These are phyloP conservation scores for Sugiyamaella grinbergsii DNA, from an alignment of 1,139 yeast genomes.

Conservation along the genomic window DNA sequence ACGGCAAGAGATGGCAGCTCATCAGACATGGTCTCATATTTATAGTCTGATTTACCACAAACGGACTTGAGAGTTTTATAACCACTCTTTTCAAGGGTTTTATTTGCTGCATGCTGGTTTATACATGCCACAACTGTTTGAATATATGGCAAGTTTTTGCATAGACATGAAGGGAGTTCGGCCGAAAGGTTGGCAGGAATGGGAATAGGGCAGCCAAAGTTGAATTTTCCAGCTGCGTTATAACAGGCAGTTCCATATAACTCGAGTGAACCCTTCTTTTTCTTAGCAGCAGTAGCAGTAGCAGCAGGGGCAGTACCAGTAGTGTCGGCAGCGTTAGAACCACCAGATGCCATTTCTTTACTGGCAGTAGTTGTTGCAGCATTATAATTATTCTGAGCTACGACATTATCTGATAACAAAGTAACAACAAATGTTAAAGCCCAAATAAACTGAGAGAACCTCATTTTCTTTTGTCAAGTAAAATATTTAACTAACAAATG, in stretches of 20 bases:
- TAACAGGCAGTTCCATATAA: constrained; percentile 21
- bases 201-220: constrained; percentile 23
- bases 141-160: constrained; percentile 15
- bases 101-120: constrained; percentile 5
- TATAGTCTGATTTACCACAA: constrained; percentile 11
- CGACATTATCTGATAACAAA: background rate
- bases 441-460: constrained; percentile 7
- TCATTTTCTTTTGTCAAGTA: constrained; percentile 1
- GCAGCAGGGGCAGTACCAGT: background rate
- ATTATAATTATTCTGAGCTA: constrained; percentile 1
- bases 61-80: constrained; percentile 12
- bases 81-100: constrained; percentile 9
- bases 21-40: constrained; percentile 9
- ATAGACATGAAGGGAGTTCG: constrained; percentile 17
- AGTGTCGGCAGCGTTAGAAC: background rate
- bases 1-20: constrained; percentile 1
- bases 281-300: constrained; percentile 6
- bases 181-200: constrained; percentile 11
- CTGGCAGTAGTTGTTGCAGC: background rate
- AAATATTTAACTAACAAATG: background rate
- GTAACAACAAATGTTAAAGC: constrained; percentile 2
- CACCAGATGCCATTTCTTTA: background rate
- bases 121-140: constrained; percentile 22
- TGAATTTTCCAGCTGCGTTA: constrained; percentile 16
- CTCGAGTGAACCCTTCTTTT: constrained; percentile 3